A percentile compares a stretch with the other conserved stretches of the same genome.
phyloP scores from a whole-genome alignment of 2,329 filamentous ascomycete genomes.

The Dothiorella sarmentorum region DNA sequence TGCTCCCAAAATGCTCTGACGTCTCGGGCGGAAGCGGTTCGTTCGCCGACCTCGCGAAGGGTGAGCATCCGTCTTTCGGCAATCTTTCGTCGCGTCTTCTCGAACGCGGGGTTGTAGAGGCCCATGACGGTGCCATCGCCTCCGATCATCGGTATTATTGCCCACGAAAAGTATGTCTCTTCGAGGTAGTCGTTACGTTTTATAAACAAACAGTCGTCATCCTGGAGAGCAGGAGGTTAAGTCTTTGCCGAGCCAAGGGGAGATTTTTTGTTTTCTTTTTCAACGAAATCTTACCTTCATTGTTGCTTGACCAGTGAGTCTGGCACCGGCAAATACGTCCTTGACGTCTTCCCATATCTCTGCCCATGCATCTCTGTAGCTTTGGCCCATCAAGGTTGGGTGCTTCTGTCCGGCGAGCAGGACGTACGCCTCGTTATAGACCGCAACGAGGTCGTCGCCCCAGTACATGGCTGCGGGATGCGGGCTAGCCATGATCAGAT shows the following conservation, averaged over 20 bases:
- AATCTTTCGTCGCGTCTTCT: slow-evolving; percentile 74
- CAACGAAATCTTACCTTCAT: slow-evolving; percentile 55
- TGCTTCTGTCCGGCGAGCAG: slow-evolving; percentile 75
- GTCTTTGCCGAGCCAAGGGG: not conserved
- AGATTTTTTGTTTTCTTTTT: no score
- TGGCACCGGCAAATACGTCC: slow-evolving; percentile 65
- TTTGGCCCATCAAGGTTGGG: slow-evolving; percentile 69
- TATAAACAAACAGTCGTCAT: slow-evolving; percentile 75
- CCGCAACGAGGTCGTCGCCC: slow-evolving; percentile 65
- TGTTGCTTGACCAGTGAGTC: slow-evolving; percentile 68
- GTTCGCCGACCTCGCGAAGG: slow-evolving; percentile 72
- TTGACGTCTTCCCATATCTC: slow-evolving; percentile 73
- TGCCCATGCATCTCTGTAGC: slow-evolving; percentile 64
- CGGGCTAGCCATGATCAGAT: slow-evolving; percentile 65
- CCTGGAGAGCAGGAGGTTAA: slow-evolving; percentile 30
- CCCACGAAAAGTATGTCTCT: slow-evolving; percentile 81
- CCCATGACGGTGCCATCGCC: slow-evolving; percentile 70
- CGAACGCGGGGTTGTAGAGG: slow-evolving; percentile 76
- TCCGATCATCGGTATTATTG: slow-evolving; percentile 73
- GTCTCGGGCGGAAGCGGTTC: slow-evolving; percentile 67
- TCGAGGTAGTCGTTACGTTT: slow-evolving; percentile 67
- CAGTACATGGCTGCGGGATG: slow-evolving; percentile 72
- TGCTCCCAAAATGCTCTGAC: slow-evolving; percentile 71
- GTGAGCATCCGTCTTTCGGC: slow-evolving; percentile 78
- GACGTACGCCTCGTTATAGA: slow-evolving; percentile 72